Base-by-base conservation (phyloP, 2,329 filamentous ascomycete species). In the Talaromyces verruculosus region DNA sequence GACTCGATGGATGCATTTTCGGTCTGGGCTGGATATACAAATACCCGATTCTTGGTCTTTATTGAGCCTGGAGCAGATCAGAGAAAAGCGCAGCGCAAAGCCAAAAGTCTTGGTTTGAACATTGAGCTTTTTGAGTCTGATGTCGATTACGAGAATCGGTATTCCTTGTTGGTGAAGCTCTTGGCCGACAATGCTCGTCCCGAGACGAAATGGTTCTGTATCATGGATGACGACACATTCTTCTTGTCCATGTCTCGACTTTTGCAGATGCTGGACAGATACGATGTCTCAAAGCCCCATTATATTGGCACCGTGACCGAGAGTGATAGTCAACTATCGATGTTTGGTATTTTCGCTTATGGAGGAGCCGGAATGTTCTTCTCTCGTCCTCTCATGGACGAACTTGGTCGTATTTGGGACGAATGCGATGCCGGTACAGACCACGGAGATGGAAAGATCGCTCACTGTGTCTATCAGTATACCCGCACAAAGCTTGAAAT, bases 191-290 rank as follows among this genome's bases (percentile, higher is more conserved):
- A 81, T 60, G 73, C 78, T 37, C 80, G 76, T 10, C 73, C 80
- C 0, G 70, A 78, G 15, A 86, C 85, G 0, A 76, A 79, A 37
- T 89, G 87, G 86, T 80, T 83, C 15, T 83, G 81, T 55, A 78
- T 88, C 59, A 81, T 88, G 43, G 86, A 89, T 71, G 87, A 89
- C 70, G 87, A 89, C 70, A 89, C 87, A 1, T 88, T 89, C 73
- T 88, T 88, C 73, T 82, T 84, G 1, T 85, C 83, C 1, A 80
- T 88, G 53, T 74, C 82, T 61, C 79, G 79, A 0, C 76, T 89
- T 17, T 77, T 82, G 25, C 73, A 81, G n/a, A 78, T 81, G 5
- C 79, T 88, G 1, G 71, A 71, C 39, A 72, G 76, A 43, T 80
- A 85, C 68, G 82, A 88, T 70, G 78, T 84, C 70, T 80, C 78